A percentile compares a stretch with the other conserved stretches of the same genome.
phyloP scores from a whole-genome alignment of 2,329 filamentous ascomycete genomes.

The Calonectria montana region DNA sequence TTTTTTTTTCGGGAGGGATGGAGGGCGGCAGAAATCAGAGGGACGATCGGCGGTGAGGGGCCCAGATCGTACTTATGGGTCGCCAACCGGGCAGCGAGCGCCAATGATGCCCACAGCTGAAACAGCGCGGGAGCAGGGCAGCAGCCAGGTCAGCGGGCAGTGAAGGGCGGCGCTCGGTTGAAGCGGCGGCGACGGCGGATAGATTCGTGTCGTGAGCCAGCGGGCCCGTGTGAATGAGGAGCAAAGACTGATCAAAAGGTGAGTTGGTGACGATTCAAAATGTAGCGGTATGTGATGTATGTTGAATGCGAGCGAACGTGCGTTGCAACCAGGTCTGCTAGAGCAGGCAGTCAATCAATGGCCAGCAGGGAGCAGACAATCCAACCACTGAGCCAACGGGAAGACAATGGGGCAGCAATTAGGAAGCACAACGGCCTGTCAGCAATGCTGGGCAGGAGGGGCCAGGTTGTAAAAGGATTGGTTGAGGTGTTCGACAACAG shows the following conservation, averaged over 20 bases:
- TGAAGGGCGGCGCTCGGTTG: conserved; percentile 21
- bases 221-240: conserved; percentile 6
- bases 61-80: conserved; percentile 42
- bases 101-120: conserved; percentile 26
- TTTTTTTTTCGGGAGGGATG: conserved; percentile 31
- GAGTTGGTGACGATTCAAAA: not conserved
- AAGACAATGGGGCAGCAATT: conserved; percentile 23
- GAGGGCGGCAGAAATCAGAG: conserved; percentile 40
- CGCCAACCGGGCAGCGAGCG: conserved; percentile 24
- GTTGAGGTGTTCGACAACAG: conserved; percentile 18
- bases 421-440: conserved; percentile 30
- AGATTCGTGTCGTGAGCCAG: not conserved
- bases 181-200: conserved; percentile 5
- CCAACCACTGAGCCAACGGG: conserved; percentile 32
- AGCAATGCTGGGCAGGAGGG: conserved; percentile 28
- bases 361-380: conserved; percentile 12
- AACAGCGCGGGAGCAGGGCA: conserved; percentile 18
- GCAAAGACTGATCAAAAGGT: not conserved
- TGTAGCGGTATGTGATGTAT: not conserved
- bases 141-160: not conserved
- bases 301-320: conserved; percentile 7
- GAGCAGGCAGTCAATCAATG: conserved; percentile 8
- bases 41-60: conserved; percentile 44
- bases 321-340: not conserved
- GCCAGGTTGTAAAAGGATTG: conserved; percentile 33